A percentile compares a stretch with the other conserved stretches of the same genome.
Evolutionary conservation across 495 filamentous ascomycete species (phyloP).

Genomic region (Penicillium alfredii): DNA sequence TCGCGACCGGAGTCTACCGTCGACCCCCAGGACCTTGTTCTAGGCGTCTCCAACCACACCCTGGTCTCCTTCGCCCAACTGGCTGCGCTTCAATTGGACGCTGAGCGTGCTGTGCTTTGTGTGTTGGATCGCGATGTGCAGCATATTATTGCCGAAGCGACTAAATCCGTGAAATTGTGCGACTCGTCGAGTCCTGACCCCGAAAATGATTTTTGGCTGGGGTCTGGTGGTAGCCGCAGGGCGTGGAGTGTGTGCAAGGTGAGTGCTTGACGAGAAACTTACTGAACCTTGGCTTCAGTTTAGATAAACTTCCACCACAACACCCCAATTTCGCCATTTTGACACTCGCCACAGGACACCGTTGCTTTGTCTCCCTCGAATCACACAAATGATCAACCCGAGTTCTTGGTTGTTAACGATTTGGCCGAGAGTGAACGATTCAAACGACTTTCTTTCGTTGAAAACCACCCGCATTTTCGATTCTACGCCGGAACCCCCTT

Average conservation of each 20-base stretch:
- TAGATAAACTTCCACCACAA: no score
- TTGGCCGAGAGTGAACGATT: constrained; percentile 37
- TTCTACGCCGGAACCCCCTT: constrained; percentile 51
- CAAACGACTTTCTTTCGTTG: constrained; percentile 36
- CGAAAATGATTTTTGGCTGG: constrained; percentile 25
- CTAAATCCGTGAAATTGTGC: constrained; percentile 39
- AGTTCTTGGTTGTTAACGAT: constrained; percentile 37
- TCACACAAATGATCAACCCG: constrained; percentile 18
- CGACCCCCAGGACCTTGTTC: no score
- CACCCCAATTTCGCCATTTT: not conserved
- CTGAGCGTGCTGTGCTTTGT: constrained; percentile 33
- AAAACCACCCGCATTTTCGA: constrained; percentile 34
- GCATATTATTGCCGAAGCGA: constrained; percentile 48
- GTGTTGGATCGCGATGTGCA: constrained; percentile 52
- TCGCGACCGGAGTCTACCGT: constrained; percentile 13
- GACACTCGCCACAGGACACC: constrained; percentile 16
- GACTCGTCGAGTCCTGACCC: constrained; percentile 23
- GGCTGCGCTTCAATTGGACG: constrained; percentile 39
- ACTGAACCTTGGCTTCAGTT: no score
- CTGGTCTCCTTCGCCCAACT: constrained; percentile 44
- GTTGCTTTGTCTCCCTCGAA: constrained; percentile 34
- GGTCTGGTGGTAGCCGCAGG: constrained; percentile 29
- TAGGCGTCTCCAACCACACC: constrained; percentile 46
- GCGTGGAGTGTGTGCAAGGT: constrained; percentile 45
- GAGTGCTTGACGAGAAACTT: constrained; percentile 13